A percentile compares a stretch with the other conserved stretches of the same genome.
These are phyloP conservation scores for Asterochloris erici DNA, from an alignment of 139 green algal genomes.

Conservation along the genomic window DNA sequence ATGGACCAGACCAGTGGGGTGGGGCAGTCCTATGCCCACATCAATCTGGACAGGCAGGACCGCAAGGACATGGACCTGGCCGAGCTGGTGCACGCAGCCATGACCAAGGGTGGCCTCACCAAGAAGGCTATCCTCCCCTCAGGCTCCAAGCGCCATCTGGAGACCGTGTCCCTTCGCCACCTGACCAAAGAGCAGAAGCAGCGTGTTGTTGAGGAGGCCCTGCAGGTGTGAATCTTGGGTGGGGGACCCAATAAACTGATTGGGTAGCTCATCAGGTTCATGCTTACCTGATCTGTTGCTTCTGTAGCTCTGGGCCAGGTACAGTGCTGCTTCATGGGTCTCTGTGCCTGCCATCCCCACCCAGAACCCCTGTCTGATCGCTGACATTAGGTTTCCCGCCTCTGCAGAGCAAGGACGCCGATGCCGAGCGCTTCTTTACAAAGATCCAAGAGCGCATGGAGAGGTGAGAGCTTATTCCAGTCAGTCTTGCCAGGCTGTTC, in stretches of 20 bases:
- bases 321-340: neutral
- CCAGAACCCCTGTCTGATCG: neutral
- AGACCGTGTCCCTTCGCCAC: neutral
- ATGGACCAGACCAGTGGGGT: too few species aligned
- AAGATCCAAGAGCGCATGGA: slow-evolving; percentile 7
- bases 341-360: neutral
- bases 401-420: slow-evolving; percentile 14
- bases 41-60: too few species aligned
- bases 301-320: neutral
- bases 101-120: slow-evolving; percentile 2
- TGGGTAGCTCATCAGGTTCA: neutral
- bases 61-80: slow-evolving; percentile 12
- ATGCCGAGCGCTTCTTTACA: slow-evolving; percentile 7
- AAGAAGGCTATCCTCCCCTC: slow-evolving; percentile 1
- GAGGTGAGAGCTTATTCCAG: neutral
- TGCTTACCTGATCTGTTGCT: slow-evolving; percentile 1
- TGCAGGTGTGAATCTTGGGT: neutral
- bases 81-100: neutral
- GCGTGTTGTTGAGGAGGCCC: slow-evolving; percentile 7
- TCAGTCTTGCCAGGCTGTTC: neutral
- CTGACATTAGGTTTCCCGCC: neutral
- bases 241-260: too few species aligned
- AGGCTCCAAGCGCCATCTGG: neutral
- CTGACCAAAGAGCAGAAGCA: slow-evolving; percentile 5
- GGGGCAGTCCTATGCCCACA: too few species aligned